A percentile compares a stretch with the other conserved stretches of the same genome.
These are phyloP conservation scores for Blastobotrys aristatus DNA, from an alignment of 1,139 yeast genomes.

Conservation along the genomic window DNA sequence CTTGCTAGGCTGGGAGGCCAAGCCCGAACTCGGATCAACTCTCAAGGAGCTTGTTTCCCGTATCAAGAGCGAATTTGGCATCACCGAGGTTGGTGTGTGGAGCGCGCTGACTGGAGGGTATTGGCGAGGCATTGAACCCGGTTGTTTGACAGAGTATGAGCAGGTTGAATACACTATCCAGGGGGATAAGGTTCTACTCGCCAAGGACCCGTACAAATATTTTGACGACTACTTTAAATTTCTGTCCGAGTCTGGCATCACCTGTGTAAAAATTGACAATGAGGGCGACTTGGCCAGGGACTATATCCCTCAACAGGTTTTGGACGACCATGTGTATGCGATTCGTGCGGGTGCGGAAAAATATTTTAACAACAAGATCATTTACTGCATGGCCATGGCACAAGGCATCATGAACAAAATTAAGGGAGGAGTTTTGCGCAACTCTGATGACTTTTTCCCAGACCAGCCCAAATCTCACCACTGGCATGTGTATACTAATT, in stretches of 20 bases:
- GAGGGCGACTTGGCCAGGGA: slow-evolving; percentile 25
- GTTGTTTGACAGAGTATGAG: slow-evolving; percentile 21
- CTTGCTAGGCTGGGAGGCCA: slow-evolving; percentile 23
- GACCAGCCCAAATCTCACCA: slow-evolving; percentile 25
- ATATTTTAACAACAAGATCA: slow-evolving; percentile 27
- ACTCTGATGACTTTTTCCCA: slow-evolving; percentile 32
- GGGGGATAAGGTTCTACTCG: slow-evolving; percentile 11
- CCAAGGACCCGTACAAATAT: slow-evolving; percentile 19
- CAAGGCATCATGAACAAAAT: slow-evolving; percentile 24
- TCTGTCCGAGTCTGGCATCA: slow-evolving; percentile 25
- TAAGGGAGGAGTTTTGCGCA: slow-evolving; percentile 23
- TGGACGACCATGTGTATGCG: not conserved
- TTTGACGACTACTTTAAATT: slow-evolving; percentile 30
- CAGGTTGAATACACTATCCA: slow-evolving; percentile 14
- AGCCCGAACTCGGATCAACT: slow-evolving; percentile 28
- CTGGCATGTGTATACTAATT: slow-evolving; percentile 33
- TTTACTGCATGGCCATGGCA: slow-evolving; percentile 33
- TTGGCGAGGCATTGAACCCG: slow-evolving; percentile 32
- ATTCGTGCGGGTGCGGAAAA: slow-evolving; percentile 22
- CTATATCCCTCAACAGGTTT: slow-evolving; percentile 20
- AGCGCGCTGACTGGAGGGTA: slow-evolving; percentile 32
- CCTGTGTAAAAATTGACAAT: slow-evolving; percentile 32
- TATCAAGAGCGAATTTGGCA: slow-evolving; percentile 26
- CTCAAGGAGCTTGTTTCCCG: slow-evolving; percentile 26
- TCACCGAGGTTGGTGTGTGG: slow-evolving; percentile 33